Base-by-base conservation (phyloP, 192 early-diverging fungal species). In the Coemansia sp. region DNA sequence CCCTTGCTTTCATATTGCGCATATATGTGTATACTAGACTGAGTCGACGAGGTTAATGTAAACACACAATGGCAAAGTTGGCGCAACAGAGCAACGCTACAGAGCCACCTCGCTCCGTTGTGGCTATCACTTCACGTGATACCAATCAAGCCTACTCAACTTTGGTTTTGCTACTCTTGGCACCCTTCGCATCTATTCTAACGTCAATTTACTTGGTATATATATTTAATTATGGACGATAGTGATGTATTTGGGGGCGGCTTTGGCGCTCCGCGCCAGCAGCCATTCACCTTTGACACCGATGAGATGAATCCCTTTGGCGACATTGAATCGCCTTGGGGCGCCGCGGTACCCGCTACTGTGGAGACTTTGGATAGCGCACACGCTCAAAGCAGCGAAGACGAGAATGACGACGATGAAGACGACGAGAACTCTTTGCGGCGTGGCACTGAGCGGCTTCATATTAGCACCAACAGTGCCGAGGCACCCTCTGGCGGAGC, bases 231-330 rank as follows among this genome's bases (percentile, higher is more conserved):
- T 29, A 79, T 79, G 68, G 64, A 82, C 54, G 50, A 45, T 70
- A 69, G 73, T 51, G 74, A 77, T 46, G 29, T 82, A 31, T 82
- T 82, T 66, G 70, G 79, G 51, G 53, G 62, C 51, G 74, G 74
- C 8, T 82, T 82, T 66, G 79, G 73, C 33, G 31, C 73, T 1
- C 21, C 64, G 40, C 39, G 67, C 24, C 71, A 67, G 42, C 68
- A 70, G 45, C 59, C 71, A 8, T 82, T 82, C 42, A 68, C 71
- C 9, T 77, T 82, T 45, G 71, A 70, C 64, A 72, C 40, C 34
- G 66, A 70, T 17, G 79, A 82, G 71, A 82, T 82, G 79, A 71
- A 82, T 61, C 79, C 79, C 19, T 82, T 82, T 54, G 68, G 71
- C 68, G 74, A 74, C 37, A 45, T 56, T 4, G 59, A 21, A 46